These are phyloP conservation scores for Eimeria necatrix DNA, from an alignment of 169 alveolate genomes.

Conservation along the genomic window DNA sequence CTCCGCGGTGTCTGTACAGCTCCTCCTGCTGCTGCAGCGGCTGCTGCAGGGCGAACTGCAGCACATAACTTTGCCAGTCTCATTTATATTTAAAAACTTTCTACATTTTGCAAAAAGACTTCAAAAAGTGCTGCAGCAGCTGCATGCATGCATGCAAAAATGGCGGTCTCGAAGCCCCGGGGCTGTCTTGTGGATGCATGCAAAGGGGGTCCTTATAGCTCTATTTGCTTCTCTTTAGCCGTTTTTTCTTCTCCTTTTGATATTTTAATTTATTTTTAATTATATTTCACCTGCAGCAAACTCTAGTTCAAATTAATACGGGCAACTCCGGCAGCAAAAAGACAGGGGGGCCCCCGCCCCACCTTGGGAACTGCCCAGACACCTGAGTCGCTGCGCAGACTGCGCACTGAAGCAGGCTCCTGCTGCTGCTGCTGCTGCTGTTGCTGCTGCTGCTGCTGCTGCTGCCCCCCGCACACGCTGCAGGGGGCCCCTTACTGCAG, in stretches of 20 bases:
- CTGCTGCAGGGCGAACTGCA: no score
- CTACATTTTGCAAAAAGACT: no score
- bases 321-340: neutral
- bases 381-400: neutral
- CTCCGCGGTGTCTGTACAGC: no score
- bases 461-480: neutral
- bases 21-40: no score
- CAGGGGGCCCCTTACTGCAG: neutral
- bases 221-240: no score
- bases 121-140: no score
- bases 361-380: slow-evolving; percentile 3
- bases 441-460: slow-evolving; percentile 32
- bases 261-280: neutral
- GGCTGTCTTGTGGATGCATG: neutral
- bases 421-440: slow-evolving; percentile 20
- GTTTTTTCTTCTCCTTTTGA: no score
- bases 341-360: neutral
- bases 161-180: neutral
- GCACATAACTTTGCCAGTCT: no score
- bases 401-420: slow-evolving; percentile 13
- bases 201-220: no score
- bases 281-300: neutral
- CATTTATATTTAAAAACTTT: no score
- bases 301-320: neutral
- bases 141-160: neutral